These are phyloP conservation scores for Inonotus hispidus DNA, from an alignment of 1,284 basidiomycete species.

Conservation along the genomic window DNA sequence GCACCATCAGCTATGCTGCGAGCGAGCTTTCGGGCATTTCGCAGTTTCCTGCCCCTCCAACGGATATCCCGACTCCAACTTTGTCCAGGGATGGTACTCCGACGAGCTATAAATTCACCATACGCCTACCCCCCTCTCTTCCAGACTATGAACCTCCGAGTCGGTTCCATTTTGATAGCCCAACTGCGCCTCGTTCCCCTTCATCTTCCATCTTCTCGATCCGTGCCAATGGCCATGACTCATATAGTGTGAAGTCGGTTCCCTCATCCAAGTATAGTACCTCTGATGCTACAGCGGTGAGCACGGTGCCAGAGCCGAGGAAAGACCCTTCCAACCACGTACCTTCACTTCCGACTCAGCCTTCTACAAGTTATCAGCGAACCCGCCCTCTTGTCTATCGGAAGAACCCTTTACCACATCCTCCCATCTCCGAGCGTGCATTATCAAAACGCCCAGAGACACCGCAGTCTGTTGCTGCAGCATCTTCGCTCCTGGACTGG, in stretches of 20 bases:
- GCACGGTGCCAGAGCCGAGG: not conserved
- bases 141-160: constrained; percentile 9
- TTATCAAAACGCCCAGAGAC: constrained; percentile 19
- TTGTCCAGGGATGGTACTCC: constrained; percentile 13
- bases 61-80: constrained; percentile 30
- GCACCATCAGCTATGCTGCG: constrained; percentile 42
- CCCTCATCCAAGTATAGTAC: not conserved
- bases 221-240: not conserved
- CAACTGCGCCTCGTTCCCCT: constrained; percentile 9
- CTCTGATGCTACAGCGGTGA: not conserved
- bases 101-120: constrained; percentile 19
- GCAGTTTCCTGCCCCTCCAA: constrained; percentile 38
- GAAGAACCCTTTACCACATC: not conserved
- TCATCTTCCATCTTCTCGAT: not conserved
- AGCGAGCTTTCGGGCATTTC: constrained; percentile 31
- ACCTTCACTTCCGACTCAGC: not conserved
- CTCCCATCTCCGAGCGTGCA: not conserved
- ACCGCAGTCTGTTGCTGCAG: constrained; percentile 18
- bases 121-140: constrained; percentile 6
- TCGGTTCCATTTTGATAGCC: constrained; percentile 2
- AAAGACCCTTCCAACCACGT: not conserved
- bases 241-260: constrained; percentile 2
- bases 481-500: constrained; percentile 42
- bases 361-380: not conserved
- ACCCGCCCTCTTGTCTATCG: not conserved